These are phyloP conservation scores for Phyllosticta paracitricarpa DNA, from an alignment of 2,329 filamentous ascomycete species.

Conservation along the genomic window DNA sequence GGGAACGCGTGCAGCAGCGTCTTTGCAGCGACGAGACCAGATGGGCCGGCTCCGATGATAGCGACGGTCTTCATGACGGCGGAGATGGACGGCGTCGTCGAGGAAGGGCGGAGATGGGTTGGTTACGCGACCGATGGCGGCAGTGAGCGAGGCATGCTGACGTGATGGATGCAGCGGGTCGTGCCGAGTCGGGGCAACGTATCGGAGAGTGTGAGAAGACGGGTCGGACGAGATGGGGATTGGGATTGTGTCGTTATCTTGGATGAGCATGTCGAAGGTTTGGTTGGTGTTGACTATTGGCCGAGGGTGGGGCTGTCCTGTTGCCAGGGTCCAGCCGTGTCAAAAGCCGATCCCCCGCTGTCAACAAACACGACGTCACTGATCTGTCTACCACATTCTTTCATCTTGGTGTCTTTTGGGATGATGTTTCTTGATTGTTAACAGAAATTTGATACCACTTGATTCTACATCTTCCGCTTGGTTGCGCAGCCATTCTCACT, in stretches of 20 bases:
- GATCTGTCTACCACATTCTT: neutral
- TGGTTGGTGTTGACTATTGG: neutral
- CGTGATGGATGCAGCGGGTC: neutral
- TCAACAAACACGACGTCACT: neutral
- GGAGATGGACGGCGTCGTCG: neutral
- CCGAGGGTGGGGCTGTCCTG: neutral
- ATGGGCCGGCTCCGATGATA: constrained; percentile 36
- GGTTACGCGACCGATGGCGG: neutral
- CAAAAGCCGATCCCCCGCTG: neutral
- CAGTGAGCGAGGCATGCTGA: neutral
- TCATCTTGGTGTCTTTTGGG: neutral
- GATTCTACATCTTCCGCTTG: too few relatives aligned
- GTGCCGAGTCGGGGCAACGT: neutral
- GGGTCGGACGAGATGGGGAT: neutral
- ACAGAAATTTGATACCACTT: too few relatives aligned
- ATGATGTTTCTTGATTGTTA: too few relatives aligned
- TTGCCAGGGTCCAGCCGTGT: neutral
- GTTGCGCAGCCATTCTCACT: too few relatives aligned
- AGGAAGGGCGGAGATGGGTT: neutral
- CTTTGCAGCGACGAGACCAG: constrained; percentile 45
- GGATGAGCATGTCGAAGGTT: neutral
- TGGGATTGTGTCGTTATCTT: neutral
- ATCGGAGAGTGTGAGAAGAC: neutral
- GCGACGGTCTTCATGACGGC: constrained; percentile 25
- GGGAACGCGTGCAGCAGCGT: constrained; percentile 52